Percentiles rank a stretch among this genome's conserved stretches.
phyloP scores from a whole-genome alignment of 495 filamentous ascomycete species.

The Aspergillus cavernicola region DNA sequence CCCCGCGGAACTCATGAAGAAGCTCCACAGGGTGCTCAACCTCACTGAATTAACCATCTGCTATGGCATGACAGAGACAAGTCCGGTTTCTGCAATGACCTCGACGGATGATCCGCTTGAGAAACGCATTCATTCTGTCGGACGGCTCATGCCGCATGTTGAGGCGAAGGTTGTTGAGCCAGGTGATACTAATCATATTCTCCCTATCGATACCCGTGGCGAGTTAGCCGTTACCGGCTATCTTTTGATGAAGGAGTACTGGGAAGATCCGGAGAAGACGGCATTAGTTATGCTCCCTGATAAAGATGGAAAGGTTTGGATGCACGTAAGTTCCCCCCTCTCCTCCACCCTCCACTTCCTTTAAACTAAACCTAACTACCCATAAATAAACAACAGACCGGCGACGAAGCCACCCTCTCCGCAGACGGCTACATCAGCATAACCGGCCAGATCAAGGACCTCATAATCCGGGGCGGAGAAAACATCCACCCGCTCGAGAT shows the following conservation, averaged over 20 bases:
- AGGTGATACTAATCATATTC: slow-evolving; percentile 46
- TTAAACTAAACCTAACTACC: neutral
- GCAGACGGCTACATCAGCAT: slow-evolving; percentile 62
- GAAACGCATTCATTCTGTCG: slow-evolving; percentile 76
- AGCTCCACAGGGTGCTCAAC: slow-evolving; percentile 70
- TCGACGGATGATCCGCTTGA: slow-evolving; percentile 73
- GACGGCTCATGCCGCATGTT: slow-evolving; percentile 75
- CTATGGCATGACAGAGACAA: slow-evolving; percentile 98
- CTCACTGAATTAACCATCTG: slow-evolving; percentile 87
- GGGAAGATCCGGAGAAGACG: slow-evolving; percentile 65
- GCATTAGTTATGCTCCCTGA: slow-evolving; percentile 66
- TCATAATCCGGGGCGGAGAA: slow-evolving; percentile 91
- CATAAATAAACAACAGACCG: slow-evolving; percentile 50
- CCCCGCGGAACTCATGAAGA: slow-evolving; percentile 79
- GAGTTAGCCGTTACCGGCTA: slow-evolving; percentile 87
- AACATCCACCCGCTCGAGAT: slow-evolving; percentile 96
- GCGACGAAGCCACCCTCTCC: slow-evolving; percentile 92
- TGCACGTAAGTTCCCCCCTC: slow-evolving; percentile 50
- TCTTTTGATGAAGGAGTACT: slow-evolving; percentile 88
- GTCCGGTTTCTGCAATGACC: slow-evolving; percentile 90
- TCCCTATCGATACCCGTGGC: slow-evolving; percentile 64
- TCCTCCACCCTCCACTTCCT: neutral
- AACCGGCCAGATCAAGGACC: slow-evolving; percentile 79
- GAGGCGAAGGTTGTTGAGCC: slow-evolving; percentile 80
- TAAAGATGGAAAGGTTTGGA: slow-evolving; percentile 59